phyloP scores from a whole-genome alignment of 1,139 yeast genomes.

The Geotrichum bryndzae region DNA sequence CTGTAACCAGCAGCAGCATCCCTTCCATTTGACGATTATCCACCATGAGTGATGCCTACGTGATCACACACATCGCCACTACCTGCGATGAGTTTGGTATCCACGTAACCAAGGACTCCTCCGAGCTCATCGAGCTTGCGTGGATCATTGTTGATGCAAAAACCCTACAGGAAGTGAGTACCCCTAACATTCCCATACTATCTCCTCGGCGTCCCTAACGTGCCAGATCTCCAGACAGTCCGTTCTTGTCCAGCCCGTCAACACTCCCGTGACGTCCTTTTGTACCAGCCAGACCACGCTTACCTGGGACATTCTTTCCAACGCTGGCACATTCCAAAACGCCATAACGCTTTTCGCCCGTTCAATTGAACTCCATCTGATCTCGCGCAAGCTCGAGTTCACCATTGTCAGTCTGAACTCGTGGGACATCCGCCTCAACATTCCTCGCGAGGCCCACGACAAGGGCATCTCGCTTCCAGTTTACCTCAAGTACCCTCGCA shows the following conservation, averaged over 20 bases:
- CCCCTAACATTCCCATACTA: constrained; percentile 23
- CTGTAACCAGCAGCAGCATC: not conserved
- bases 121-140: constrained; percentile 61
- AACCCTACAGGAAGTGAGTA: constrained; percentile 29
- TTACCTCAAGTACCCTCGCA: constrained; percentile 67
- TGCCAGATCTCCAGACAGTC: constrained; percentile 37
- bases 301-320: constrained; percentile 60
- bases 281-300: constrained; percentile 45
- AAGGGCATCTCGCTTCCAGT: constrained; percentile 65
- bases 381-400: constrained; percentile 47
- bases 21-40: not conserved
- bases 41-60: constrained; percentile 53
- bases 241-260: constrained; percentile 54
- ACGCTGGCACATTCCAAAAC: constrained; percentile 47
- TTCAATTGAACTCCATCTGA: constrained; percentile 43
- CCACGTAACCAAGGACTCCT: constrained; percentile 55
- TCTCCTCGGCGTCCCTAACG: not conserved
- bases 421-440: constrained; percentile 67
- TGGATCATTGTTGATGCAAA: constrained; percentile 50
- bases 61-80: constrained; percentile 57
- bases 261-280: constrained; percentile 61
- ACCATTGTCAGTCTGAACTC: constrained; percentile 62
- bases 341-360: constrained; percentile 52
- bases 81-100: constrained; percentile 63
- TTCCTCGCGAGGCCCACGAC: constrained; percentile 78